These are phyloP conservation scores for Mortierella sp. DNA, from an alignment of 371 early-diverging fungal species.

Conservation along the genomic window DNA sequence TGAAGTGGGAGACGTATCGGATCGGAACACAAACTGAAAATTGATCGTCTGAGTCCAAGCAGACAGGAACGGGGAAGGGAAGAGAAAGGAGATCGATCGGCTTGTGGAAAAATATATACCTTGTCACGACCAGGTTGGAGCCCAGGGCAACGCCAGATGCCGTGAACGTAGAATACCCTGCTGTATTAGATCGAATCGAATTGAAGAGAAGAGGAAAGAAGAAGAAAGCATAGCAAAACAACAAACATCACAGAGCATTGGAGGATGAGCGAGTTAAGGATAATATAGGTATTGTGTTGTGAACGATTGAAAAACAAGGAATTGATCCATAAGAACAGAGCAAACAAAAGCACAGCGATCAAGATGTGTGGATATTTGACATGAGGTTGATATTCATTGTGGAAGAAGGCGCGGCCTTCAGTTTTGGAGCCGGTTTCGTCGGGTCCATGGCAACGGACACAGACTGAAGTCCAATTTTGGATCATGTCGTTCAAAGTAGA, in stretches of 20 bases:
- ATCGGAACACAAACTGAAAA: conserved; percentile 10
- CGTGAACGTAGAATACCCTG: conserved; percentile 56
- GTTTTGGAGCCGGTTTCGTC: conserved; percentile 51
- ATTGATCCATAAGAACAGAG: not conserved
- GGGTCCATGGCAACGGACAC: conserved; percentile 57
- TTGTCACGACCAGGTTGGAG: conserved; percentile 47
- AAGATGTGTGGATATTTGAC: conserved; percentile 3
- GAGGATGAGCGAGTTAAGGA: conserved; percentile 40
- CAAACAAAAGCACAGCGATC: not conserved
- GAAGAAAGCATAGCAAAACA: not conserved
- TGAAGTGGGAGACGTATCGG: not conserved
- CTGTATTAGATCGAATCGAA: conserved; percentile 33
- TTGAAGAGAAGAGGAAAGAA: conserved; percentile 4
- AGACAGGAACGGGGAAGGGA: not conserved
- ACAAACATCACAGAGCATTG: not conserved
- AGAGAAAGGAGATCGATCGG: not conserved
- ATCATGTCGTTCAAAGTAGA: conserved; percentile 36
- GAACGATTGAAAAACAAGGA: not conserved
- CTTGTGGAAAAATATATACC: conserved; percentile 19
- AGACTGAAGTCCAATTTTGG: conserved; percentile 56
- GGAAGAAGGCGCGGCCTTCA: conserved; percentile 57
- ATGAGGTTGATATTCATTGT: conserved; percentile 56
- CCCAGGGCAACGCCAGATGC: conserved; percentile 53
- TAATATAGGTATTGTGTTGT: conserved; percentile 2
- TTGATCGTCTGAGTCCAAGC: not conserved